Evolutionary conservation across 2,329 filamentous ascomycete genomes (phyloP).

Genomic region (Drechslerella coelobrocha): DNA sequence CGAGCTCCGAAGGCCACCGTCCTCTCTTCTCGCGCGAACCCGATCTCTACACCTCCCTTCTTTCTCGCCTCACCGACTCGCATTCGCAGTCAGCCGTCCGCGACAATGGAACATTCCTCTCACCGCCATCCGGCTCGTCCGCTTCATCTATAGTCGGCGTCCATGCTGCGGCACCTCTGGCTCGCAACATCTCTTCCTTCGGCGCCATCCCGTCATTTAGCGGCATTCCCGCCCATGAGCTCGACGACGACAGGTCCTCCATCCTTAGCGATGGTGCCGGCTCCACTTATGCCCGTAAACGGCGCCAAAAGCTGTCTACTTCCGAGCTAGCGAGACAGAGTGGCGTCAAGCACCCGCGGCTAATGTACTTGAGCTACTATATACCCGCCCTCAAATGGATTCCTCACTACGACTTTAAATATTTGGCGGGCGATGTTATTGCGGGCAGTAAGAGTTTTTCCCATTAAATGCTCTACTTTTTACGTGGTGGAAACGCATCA

Average conservation of each 20-base stretch:
- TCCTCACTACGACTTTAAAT: constrained; percentile 80
- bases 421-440: constrained; percentile 82
- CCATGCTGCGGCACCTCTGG: constrained; percentile 55
- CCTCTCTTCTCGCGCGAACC: constrained; percentile 29
- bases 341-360: constrained; percentile 69
- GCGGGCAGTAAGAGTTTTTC: constrained; percentile 65
- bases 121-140: constrained; percentile 65
- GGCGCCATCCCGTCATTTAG: constrained; percentile 16
- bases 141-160: constrained; percentile 56
- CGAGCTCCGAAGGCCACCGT: constrained; percentile 24
- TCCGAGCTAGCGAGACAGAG: constrained; percentile 51
- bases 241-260: constrained; percentile 56
- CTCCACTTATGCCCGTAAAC: constrained; percentile 49
- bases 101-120: constrained; percentile 79
- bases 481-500: background rate
- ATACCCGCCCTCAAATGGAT: constrained; percentile 91
- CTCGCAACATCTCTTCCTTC: constrained; percentile 57
- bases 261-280: constrained; percentile 59
- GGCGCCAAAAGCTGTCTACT: constrained; percentile 46
- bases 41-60: constrained; percentile 45
- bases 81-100: constrained; percentile 61
- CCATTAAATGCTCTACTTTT: background rate
- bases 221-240: constrained; percentile 22
- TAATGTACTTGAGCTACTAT: constrained; percentile 92
- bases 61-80: constrained; percentile 33